These are phyloP conservation scores for Phylloporus arenicola DNA, from an alignment of 768 basidiomycete species.

Conservation along the genomic window DNA sequence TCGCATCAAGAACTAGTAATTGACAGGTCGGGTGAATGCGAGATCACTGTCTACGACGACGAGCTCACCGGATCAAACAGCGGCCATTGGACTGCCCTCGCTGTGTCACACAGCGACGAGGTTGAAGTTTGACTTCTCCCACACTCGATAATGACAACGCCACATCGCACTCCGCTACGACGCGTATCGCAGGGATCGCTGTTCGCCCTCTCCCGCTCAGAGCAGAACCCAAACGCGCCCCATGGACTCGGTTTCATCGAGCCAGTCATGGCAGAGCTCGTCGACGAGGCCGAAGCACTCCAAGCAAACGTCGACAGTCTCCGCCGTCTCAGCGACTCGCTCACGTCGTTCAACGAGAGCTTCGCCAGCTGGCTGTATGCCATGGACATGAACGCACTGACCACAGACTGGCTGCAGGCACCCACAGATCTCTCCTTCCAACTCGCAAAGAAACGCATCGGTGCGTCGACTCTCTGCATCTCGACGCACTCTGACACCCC, in stretches of 20 bases:
- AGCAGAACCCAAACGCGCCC: conserved; percentile 63
- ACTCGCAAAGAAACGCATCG: conserved; percentile 55
- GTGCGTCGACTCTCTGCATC: conserved; percentile 29
- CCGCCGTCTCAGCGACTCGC: conserved; percentile 63
- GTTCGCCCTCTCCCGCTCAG: conserved; percentile 74
- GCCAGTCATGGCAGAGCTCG: conserved; percentile 77
- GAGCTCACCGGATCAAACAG: not conserved
- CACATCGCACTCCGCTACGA: conserved; percentile 76
- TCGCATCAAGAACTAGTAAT: conserved; percentile 10
- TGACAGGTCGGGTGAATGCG: not conserved
- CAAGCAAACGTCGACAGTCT: conserved; percentile 72
- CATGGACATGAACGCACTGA: conserved; percentile 92
- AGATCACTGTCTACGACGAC: not conserved
- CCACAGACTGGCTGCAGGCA: conserved; percentile 89
- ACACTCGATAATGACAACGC: conserved; percentile 21
- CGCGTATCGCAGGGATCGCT: conserved; percentile 91
- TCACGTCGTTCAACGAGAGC: conserved; percentile 85
- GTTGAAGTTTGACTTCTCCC: conserved; percentile 10
- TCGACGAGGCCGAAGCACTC: conserved; percentile 82
- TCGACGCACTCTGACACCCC: not conserved
- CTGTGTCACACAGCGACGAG: conserved; percentile 17
- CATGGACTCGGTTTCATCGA: conserved; percentile 83
- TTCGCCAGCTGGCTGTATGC: conserved; percentile 90
- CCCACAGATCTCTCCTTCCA: conserved; percentile 56
- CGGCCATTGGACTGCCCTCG: conserved; percentile 14